phyloP scores from a whole-genome alignment of 2,329 filamentous ascomycete genomes.

The Arthroderma sp. region DNA sequence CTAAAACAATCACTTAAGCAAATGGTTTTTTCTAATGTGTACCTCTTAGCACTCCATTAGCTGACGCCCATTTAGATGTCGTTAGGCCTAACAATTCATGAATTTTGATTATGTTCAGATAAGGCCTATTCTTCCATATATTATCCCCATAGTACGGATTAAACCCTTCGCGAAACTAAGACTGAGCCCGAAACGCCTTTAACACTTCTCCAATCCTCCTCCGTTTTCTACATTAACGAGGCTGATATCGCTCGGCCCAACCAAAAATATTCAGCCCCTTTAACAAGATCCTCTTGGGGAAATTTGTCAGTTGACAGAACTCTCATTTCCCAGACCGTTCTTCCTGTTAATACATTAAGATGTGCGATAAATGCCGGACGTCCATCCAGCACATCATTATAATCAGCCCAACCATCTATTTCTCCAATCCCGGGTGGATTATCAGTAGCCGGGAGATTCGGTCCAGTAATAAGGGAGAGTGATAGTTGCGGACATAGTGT shows the following conservation, averaged over 20 bases:
- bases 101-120: too few relatives aligned
- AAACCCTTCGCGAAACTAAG: conserved; percentile 1
- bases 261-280: conserved; percentile 8
- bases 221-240: conserved; percentile 5
- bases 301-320: too few relatives aligned
- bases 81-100: too few relatives aligned
- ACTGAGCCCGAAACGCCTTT: conserved; percentile 1
- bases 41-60: too few relatives aligned
- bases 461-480: background rate
- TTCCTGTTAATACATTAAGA: background rate
- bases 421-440: background rate
- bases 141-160: too few relatives aligned
- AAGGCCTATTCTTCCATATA: too few relatives aligned
- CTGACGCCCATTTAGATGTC: too few relatives aligned
- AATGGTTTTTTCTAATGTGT: too few relatives aligned
- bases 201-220: background rate
- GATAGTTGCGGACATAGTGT: too few relatives aligned
- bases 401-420: background rate
- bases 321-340: too few relatives aligned
- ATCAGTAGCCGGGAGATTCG: background rate
- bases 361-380: background rate
- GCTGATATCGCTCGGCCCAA: background rate
- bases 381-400: background rate
- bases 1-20: too few relatives aligned
- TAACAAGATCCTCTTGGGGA: background rate